Evolutionary conservation across 345 rosid species (phyloP), one percentile per base, ranked within the genome.

Genomic region (Tarenaya hassleriana): DNA sequence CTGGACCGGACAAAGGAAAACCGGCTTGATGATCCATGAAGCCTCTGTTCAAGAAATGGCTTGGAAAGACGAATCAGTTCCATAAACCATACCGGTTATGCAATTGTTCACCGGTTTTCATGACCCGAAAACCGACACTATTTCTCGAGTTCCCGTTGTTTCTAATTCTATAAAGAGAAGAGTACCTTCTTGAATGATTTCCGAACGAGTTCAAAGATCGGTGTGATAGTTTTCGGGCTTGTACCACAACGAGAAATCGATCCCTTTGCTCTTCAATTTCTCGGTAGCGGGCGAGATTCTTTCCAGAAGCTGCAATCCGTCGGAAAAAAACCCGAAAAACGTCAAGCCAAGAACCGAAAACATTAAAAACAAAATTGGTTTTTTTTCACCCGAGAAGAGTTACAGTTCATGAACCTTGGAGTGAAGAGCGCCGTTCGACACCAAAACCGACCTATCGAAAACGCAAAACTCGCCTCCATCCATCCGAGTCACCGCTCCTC

Each of bases 391-490:
- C 29, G 3, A 9, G 40, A 55, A 33, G 10, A n/a, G 16, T 16
- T 16, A 51, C 42, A 63, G 16, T 31, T 38, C 55, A 65, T 15
- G 20, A 75, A 91, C 98, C 95, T 91, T 84, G 34, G 74, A 67
- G 66, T 91, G 98, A 61, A 91, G 65, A 41, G 60, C 75, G n/a
- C 92, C 87, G 16, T 91, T 87, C 12, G 96, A 91, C 33, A 91
- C 98, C 78, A 91, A 63, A 62, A 87, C 80, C 41, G 98, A 87
- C 69, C 98, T 77, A 70, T 91, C 96, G 35, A 87, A 91, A 16
- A 80, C 95, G 41, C 84, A 68, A 58, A 91, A 87, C 56, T 87
- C 82, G 50, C 75, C 83, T 33, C 98, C 95, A 14, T 91, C 98
- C 98, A 91, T 91, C 17, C 87, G 49, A 47, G 82, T 73, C 46